Evolutionary conservation across 2,329 filamentous ascomycete species (phyloP), one percentile per base, ranked within the genome.

Genomic region (Xylariaceae sp.): DNA sequence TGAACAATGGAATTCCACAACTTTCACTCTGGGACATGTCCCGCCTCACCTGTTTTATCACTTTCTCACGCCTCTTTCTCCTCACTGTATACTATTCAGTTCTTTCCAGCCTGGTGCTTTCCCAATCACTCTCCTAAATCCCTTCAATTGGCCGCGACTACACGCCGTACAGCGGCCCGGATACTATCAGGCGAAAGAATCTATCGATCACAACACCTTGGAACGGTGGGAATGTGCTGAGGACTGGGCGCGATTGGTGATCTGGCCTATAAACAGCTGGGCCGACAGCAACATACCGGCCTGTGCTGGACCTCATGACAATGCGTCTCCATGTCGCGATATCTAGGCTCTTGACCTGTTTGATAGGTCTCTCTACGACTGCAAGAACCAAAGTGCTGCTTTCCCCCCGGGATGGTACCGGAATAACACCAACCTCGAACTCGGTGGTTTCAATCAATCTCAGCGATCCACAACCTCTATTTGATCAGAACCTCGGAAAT

Each of bases 311-410:
- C 48, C 47, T 43, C 53, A 55, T 53, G 40, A 66, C 57, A 45
- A 68, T 68, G 66, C 61, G 63, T 61, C 59, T 58, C 55, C 55
- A 64, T 64, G 64, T 47, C 50, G 59, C 60, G 53, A 59, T 39
- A 58, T 50, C 50, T 32, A 59, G 61, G 61, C 62, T 64, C 43
- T 50, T 64, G 43, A 56, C 63, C 62, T 62, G 53, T 51, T 53
- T 59, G 23, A 41, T 57, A 47, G 57, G 60, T 26, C 50, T 35
- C 16, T 48, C 41, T 3, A 23, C 41, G 29, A 29, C 16, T 21
- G 35, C 24, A 7, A 23, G 18, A 35, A 52, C 24, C 27, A 41
- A 49, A 53, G 45, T 20, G 44, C 46, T 43, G 11, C 24, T 15
- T 24, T n/a, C n/a, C 13, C 27, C 15, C 29, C 11, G 30, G 6